These are phyloP conservation scores for Micractinium sp. DNA, from an alignment of 139 green algal genomes.

Conservation along the genomic window DNA sequence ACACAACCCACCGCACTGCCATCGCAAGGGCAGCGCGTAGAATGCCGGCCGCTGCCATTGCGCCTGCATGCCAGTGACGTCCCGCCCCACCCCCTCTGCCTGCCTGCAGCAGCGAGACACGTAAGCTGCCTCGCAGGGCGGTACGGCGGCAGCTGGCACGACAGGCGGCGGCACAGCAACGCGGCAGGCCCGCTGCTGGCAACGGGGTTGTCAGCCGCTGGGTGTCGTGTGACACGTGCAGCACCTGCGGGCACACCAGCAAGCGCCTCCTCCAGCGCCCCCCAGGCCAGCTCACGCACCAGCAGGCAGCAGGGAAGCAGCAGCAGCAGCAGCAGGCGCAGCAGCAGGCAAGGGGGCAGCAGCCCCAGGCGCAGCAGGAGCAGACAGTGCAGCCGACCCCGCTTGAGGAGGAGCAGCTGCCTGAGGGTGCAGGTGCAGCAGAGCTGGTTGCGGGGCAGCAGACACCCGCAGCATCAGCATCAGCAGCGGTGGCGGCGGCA, in stretches of 20 bases:
- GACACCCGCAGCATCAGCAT: neutral
- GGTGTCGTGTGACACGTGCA: neutral
- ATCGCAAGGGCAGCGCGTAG: no score
- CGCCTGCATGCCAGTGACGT: neutral
- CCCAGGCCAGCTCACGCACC: neutral
- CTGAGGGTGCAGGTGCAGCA: neutral
- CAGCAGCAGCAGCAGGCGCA: neutral
- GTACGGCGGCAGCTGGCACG: slow-evolving; percentile 9
- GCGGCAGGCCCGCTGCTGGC: neutral
- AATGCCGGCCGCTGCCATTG: no score
- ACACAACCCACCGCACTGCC: no score
- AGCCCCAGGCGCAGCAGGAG: neutral
- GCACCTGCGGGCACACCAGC: neutral
- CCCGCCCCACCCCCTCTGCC: neutral
- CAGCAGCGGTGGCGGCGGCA: neutral
- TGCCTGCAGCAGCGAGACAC: slow-evolving; percentile 7
- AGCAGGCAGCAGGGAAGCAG: neutral
- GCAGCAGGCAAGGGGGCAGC: neutral
- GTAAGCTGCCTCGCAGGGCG: neutral
- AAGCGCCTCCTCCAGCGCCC: slow-evolving; percentile 9
- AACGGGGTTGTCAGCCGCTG: neutral
- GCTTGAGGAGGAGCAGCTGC: neutral
- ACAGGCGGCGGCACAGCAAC: neutral
- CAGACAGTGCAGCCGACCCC: neutral
- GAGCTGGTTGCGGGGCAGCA: neutral